These are phyloP conservation scores for Tagetes patula DNA, from an alignment of 129 eudicot genomes.

Conservation along the genomic window DNA sequence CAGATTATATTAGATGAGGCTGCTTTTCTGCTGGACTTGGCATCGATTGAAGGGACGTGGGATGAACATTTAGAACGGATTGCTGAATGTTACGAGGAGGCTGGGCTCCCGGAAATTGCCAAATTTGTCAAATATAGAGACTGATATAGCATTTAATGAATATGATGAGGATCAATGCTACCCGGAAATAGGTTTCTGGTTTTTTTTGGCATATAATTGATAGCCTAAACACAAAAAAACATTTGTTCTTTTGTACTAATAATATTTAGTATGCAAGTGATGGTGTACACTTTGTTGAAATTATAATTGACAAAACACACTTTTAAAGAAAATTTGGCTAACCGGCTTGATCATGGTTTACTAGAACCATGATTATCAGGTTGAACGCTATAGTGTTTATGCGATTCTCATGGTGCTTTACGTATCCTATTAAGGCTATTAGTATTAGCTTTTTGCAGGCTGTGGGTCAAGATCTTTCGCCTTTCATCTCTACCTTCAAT, in stretches of 20 bases:
- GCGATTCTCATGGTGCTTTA: no score
- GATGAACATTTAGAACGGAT: slow-evolving; percentile 68
- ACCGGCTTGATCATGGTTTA: not conserved
- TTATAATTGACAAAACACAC: not conserved
- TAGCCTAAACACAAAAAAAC: slow-evolving; percentile 4
- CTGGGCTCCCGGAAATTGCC: slow-evolving; percentile 75
- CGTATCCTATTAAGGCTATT: no score
- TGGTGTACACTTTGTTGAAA: slow-evolving; percentile 20
- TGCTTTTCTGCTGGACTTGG: slow-evolving; percentile 90
- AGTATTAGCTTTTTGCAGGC: no score
- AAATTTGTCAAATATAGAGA: slow-evolving; percentile 66
- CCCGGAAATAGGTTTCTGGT: slow-evolving; percentile 24
- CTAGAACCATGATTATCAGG: no score
- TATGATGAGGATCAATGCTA: slow-evolving; percentile 15
- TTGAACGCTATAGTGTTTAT: no score
- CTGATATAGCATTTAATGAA: slow-evolving; percentile 33
- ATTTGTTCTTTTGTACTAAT: slow-evolving; percentile 5
- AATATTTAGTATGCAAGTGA: slow-evolving; percentile 16
- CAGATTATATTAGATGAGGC: slow-evolving; percentile 93
- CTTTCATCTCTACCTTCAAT: no score
- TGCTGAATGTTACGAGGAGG: slow-evolving; percentile 79
- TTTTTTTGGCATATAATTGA: slow-evolving; percentile 2
- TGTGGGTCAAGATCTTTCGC: no score
- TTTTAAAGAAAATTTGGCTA: not conserved
- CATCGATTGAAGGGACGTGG: slow-evolving; percentile 90